phyloP scores from a whole-genome alignment of 1,284 basidiomycete species.

The Ustilago crameri region DNA sequence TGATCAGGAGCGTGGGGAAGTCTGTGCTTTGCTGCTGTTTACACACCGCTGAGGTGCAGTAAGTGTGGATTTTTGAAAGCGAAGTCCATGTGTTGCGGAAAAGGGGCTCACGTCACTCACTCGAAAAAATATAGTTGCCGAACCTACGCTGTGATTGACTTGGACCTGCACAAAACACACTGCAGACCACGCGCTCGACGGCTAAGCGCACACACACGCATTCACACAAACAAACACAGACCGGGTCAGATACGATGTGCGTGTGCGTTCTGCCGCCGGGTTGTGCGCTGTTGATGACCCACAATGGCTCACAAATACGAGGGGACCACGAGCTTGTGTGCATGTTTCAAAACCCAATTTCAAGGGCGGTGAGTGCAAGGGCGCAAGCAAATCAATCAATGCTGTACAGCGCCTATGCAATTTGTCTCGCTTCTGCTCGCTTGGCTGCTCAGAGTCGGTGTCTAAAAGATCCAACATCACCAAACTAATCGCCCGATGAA shows the following conservation, averaged over 20 bases:
- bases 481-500: neutral
- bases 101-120: slow-evolving; percentile 1
- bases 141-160: neutral
- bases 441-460: slow-evolving; percentile 3
- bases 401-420: neutral
- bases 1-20: too few relatives aligned
- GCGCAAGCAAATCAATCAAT: too few relatives aligned
- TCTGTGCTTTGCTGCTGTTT: too few relatives aligned
- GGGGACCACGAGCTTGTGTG: too few relatives aligned
- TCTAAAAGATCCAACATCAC: neutral
- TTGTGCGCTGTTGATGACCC: too few relatives aligned
- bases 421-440: slow-evolving; percentile 2
- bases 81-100: neutral
- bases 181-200: neutral
- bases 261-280: too few relatives aligned
- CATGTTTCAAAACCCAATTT: neutral
- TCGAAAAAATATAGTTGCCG: neutral
- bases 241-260: too few relatives aligned
- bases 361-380: neutral
- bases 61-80: too few relatives aligned
- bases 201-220: neutral
- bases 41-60: too few relatives aligned
- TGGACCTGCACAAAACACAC: neutral
- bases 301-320: too few relatives aligned
- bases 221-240: neutral